Evolutionary conservation across 345 rosid species (phyloP).

Genomic region (Conringia planisiliqua): DNA sequence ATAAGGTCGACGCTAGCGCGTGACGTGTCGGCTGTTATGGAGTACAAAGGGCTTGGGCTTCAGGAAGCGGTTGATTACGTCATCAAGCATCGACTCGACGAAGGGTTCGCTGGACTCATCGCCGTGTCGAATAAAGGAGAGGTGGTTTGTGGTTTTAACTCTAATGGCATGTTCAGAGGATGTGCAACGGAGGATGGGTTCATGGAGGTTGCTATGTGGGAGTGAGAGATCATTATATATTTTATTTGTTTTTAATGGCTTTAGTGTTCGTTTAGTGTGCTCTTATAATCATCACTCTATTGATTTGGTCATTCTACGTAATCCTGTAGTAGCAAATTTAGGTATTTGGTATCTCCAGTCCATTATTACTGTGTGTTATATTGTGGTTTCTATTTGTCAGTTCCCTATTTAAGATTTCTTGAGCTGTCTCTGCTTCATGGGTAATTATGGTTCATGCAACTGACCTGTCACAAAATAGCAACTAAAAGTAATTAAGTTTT

Average conservation of each 20-base stretch:
- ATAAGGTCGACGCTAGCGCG: slow-evolving; percentile 82
- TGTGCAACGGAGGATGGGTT: slow-evolving; percentile 89
- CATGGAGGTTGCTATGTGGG: slow-evolving; percentile 82
- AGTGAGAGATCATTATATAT: not conserved
- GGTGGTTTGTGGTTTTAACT: slow-evolving; percentile 79
- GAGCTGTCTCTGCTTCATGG: not conserved
- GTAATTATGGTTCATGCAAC: not conserved
- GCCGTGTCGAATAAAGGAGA: slow-evolving; percentile 86
- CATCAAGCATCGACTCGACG: slow-evolving; percentile 70
- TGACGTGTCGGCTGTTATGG: slow-evolving; percentile 96
- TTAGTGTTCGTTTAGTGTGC: slow-evolving; percentile 5
- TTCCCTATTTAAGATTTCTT: not conserved
- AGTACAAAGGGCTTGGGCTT: slow-evolving; percentile 76
- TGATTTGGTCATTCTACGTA: not conserved
- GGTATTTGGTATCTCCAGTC: not conserved
- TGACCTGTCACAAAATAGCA: slow-evolving; percentile 3
- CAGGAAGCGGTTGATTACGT: slow-evolving; percentile 82
- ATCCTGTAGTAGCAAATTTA: not conserved
- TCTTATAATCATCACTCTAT: not conserved
- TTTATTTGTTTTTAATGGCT: not conserved
- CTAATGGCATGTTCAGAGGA: slow-evolving; percentile 88
- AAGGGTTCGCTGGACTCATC: slow-evolving; percentile 83
- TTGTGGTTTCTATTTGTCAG: not conserved
- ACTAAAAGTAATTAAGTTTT: not conserved
- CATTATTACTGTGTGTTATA: not conserved